Evolutionary conservation across 352 stramenopile species (phyloP), one percentile per base, ranked within the genome.

Genomic region (Phytophthora uliginosa): DNA sequence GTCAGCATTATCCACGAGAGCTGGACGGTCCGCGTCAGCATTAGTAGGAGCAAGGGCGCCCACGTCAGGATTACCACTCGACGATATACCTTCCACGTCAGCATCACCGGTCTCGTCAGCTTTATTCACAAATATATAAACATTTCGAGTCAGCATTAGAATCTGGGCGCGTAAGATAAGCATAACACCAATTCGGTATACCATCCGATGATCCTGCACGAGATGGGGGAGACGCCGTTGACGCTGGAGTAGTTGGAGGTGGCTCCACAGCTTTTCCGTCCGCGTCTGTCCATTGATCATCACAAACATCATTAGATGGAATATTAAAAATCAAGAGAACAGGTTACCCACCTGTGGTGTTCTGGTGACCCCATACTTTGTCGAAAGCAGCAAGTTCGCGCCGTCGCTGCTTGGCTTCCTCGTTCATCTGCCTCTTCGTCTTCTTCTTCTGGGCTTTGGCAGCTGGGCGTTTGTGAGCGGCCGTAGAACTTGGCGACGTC

Each of bases 341-440:
- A 47, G 20, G 15, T 18, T 7, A n/a, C 38, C 10, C 13, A 53
- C 47, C 59, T 7, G 59, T 59, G 34, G 3, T 47, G 48, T 66
- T 66, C 1, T n/a, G 28, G 2, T 26, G 8, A 8, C 34, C 60
- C 60, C 60, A 67, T 13, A 54, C 36, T 8, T 67, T 67, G 17
- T 38, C 60, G 52, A 67, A 60, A 17, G 17, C 60, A 33, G 60
- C 40, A 3, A 65, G 15, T 9, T 42, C 42, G 7, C 28, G 10
- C 24, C 42, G 42, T 20, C 22, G 60, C 4, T 15, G 17, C 7
- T 50, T 22, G 6, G 24, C 48, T 28, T 59, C 50, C 31, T 53
- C 34, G 26, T 18, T 52, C 9, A 67, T 13, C 34, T 60, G 50
- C 15, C 55, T 67, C 34, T 60, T 67, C 12, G 48, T 48, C 22